Percentiles rank a stretch among this genome's conserved stretches.
Evolutionary conservation across 2,329 filamentous ascomycete species (phyloP).

Genomic region (Aspergillus unguis): DNA sequence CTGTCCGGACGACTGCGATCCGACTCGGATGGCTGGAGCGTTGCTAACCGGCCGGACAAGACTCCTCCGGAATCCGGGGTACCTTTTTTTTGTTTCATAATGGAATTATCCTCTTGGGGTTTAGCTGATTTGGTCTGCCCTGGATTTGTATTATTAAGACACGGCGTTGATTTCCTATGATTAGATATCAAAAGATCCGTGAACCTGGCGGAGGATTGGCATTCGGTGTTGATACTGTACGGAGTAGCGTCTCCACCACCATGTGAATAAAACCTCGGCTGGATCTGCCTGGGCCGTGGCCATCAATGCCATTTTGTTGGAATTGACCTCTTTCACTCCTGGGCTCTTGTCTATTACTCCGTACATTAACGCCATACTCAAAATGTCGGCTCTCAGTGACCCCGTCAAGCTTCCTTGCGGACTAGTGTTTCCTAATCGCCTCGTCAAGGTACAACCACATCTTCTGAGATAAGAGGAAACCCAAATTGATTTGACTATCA

Average conservation of each 20-base stretch:
- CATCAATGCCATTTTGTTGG: too few species aligned
- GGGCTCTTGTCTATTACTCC: too few species aligned
- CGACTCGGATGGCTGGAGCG: background rate
- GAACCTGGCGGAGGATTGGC: background rate
- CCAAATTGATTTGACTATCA: conserved; percentile 24
- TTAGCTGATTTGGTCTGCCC: too few species aligned
- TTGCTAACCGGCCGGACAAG: background rate
- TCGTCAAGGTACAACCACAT: conserved; percentile 39
- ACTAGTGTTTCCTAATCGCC: conserved; percentile 54
- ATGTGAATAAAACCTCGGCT: conserved; percentile 7
- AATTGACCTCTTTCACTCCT: background rate
- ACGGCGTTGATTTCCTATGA: too few species aligned
- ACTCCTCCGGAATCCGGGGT: background rate
- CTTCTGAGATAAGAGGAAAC: too few species aligned
- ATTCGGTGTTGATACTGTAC: background rate
- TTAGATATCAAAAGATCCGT: too few species aligned
- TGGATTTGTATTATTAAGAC: too few species aligned
- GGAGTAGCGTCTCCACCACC: background rate
- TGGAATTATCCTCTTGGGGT: too few species aligned
- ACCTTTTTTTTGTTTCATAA: background rate
- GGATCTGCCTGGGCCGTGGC: background rate
- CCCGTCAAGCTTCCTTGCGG: conserved; percentile 55
- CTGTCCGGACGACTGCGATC: conserved; percentile 3
- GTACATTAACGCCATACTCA: background rate
- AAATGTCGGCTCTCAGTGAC: conserved; percentile 31